phyloP scores from a whole-genome alignment of 2,329 filamentous ascomycete species.

The Thelonectria olida region DNA sequence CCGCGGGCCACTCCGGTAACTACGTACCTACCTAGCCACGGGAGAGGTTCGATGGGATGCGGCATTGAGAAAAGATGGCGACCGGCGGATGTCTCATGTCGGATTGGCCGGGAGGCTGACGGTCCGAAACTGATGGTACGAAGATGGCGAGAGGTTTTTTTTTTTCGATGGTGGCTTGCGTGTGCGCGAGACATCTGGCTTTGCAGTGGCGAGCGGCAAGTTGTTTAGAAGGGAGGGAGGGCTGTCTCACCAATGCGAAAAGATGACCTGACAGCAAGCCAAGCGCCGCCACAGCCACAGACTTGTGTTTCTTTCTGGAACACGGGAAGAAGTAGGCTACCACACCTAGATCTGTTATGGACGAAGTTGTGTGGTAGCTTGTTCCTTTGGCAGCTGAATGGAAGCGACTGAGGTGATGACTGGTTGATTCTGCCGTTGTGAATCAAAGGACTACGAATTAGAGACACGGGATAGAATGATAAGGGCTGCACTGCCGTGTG shows the following conservation, averaged over 20 bases:
- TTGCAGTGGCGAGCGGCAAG: too few relatives aligned
- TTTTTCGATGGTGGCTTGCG: not conserved
- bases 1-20: not conserved
- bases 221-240: not conserved
- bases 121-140: not conserved
- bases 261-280: not conserved
- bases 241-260: not conserved
- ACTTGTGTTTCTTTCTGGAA: not conserved
- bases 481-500: not conserved
- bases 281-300: not conserved
- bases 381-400: too few relatives aligned
- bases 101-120: not conserved
- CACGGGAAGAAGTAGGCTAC: not conserved
- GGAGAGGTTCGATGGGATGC: too few relatives aligned
- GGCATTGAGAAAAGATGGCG: too few relatives aligned
- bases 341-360: not conserved
- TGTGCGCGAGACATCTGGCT: not conserved
- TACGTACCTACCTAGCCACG: too few relatives aligned
- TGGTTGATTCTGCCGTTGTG: too few relatives aligned
- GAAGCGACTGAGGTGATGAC: too few relatives aligned
- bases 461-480: too few relatives aligned
- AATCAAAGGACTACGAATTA: too few relatives aligned
- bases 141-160: not conserved
- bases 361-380: too few relatives aligned
- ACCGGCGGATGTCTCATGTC: too few relatives aligned